Percentiles rank a stretch among this genome's conserved stretches.
phyloP scores from a whole-genome alignment of 2,329 filamentous ascomycete genomes.

The Diaporthe citriasiana region DNA sequence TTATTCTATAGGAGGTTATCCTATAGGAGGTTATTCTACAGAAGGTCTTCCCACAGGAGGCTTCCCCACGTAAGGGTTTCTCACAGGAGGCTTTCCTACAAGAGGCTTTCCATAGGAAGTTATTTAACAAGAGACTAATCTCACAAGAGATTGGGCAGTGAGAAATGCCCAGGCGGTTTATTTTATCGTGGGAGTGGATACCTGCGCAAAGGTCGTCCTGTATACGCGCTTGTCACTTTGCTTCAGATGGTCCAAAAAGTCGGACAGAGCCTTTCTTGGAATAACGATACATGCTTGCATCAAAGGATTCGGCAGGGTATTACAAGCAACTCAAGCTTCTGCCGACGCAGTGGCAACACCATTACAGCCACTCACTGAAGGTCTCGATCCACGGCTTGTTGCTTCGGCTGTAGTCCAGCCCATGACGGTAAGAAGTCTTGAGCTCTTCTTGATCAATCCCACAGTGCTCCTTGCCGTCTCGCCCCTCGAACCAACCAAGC shows the following conservation, averaged over 20 bases:
- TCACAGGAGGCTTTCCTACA: no score
- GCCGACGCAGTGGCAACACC: background rate
- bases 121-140: no score
- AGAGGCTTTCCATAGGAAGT: no score
- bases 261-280: background rate
- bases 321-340: background rate
- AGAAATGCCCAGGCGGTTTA: no score
- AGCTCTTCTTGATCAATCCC: constrained; percentile 85
- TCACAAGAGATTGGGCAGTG: no score
- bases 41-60: no score
- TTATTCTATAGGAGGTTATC: no score
- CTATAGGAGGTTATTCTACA: no score
- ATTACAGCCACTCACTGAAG: constrained; percentile 55
- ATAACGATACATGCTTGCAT: background rate
- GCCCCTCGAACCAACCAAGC: constrained; percentile 81
- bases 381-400: constrained; percentile 65
- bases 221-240: background rate
- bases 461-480: constrained; percentile 81
- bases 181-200: no score
- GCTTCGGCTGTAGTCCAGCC: constrained; percentile 62
- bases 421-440: constrained; percentile 74
- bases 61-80: no score
- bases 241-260: background rate
- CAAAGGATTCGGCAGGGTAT: background rate
- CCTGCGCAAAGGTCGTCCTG: no score